A percentile compares a stretch with the other conserved stretches of the same genome.
These are phyloP conservation scores for Penicillium cinerascens DNA, from an alignment of 495 filamentous ascomycete species.

Conservation along the genomic window DNA sequence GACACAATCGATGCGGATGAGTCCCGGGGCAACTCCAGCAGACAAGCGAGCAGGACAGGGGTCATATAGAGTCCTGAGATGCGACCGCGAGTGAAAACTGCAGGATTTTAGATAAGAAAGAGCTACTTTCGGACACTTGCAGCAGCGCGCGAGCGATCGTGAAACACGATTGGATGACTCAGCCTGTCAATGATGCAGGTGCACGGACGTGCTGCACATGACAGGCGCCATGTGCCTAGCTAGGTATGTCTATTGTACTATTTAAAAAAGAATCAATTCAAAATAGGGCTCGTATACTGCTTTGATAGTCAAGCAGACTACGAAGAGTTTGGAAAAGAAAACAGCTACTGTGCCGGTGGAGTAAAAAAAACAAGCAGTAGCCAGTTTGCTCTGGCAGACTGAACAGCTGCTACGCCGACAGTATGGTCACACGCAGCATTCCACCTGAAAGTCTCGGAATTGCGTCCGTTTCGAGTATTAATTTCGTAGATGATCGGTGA, in stretches of 20 bases:
- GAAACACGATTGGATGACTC: slow-evolving; percentile 4
- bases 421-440: no score
- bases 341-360: neutral
- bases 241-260: neutral
- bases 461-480: no score
- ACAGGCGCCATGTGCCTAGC: neutral
- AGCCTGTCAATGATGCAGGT: neutral
- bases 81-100: neutral
- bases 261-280: neutral
- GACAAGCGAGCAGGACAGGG: neutral
- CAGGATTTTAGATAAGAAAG: slow-evolving; percentile 1
- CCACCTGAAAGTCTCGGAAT: no score
- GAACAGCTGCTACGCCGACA: no score
- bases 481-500: no score
- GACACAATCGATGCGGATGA: slow-evolving; percentile 18
- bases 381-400: neutral
- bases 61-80: neutral
- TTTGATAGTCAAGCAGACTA: neutral
- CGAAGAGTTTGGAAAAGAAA: neutral
- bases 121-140: neutral
- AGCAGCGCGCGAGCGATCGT: slow-evolving; percentile 2
- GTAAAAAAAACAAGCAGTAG: neutral
- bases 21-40: slow-evolving; percentile 6
- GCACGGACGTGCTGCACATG: neutral
- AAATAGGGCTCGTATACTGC: neutral